Conservation (phyloP, 2,329 filamentous ascomycete genomes). For the Aureobasidium lini region DNA sequence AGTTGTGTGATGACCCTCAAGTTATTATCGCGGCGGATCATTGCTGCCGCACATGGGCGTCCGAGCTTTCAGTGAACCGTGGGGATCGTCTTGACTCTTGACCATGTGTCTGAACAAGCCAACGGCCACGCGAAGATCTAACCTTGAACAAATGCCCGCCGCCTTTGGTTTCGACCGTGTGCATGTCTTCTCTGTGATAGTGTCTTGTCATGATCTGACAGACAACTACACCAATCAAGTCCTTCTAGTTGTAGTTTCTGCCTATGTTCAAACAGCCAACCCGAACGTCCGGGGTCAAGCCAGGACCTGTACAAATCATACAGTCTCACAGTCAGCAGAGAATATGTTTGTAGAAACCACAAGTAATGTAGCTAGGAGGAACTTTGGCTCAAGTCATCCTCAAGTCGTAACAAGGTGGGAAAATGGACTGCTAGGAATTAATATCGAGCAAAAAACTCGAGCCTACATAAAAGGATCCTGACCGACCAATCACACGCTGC, state of each 20-base stretch:
- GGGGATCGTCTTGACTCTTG: not conserved
- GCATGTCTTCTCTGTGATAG: no score
- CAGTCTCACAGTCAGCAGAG: no score
- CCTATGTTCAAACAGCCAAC: not conserved
- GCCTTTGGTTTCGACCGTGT: no score
- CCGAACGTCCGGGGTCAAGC: not conserved
- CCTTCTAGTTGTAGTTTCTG: no score
- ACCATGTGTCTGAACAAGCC: no score
- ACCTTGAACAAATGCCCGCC: no score
- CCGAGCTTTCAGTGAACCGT: not conserved
- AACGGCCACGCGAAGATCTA: not conserved
- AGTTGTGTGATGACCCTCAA: not conserved
- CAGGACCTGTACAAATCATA: not conserved
- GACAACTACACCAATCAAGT: no score
- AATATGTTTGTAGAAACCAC: no score
- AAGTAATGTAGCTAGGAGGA: no score
- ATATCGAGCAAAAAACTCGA: not conserved
- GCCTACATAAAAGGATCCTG: conserved; percentile 1
- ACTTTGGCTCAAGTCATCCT: no score
- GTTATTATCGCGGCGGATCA: not conserved
- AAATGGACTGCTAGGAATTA: not conserved
- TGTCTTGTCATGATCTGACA: no score
- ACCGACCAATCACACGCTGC: conserved; percentile 12
- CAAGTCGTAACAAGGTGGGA: not conserved
- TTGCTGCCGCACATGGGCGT: not conserved